Evolutionary conservation across 768 basidiomycete genomes (phyloP).

Genomic region (Hericium erinaceus): DNA sequence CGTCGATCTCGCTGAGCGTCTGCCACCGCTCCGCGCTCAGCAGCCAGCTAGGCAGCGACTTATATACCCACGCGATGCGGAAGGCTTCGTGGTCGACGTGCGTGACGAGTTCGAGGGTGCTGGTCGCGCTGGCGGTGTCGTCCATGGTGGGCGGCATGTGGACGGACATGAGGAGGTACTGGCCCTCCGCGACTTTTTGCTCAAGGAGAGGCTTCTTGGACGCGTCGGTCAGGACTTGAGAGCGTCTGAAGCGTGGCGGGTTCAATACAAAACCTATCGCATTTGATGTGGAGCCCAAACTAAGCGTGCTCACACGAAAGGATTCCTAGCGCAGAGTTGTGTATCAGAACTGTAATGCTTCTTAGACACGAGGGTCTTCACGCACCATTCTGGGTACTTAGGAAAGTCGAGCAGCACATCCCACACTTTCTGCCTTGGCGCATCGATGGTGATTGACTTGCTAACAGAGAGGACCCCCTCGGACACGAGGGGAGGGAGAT

Average conservation of each 20-base stretch:
- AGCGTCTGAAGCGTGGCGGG: slow-evolving; percentile 29
- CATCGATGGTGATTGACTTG: slow-evolving; percentile 46
- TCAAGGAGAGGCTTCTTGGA: slow-evolving; percentile 31
- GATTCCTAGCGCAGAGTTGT: slow-evolving; percentile 38
- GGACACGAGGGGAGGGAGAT: slow-evolving; percentile 31
- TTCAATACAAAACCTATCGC: not conserved
- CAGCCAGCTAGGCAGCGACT: slow-evolving; percentile 35
- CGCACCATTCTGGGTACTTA: slow-evolving; percentile 55
- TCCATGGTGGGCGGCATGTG: slow-evolving; percentile 55
- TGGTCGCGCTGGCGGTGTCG: slow-evolving; percentile 29
- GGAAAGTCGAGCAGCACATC: slow-evolving; percentile 48
- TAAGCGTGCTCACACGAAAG: slow-evolving; percentile 44
- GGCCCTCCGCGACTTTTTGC: slow-evolving; percentile 41
- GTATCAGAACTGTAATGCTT: not conserved
- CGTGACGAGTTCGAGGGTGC: slow-evolving; percentile 31
- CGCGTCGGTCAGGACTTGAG: slow-evolving; percentile 36
- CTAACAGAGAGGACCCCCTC: slow-evolving; percentile 38
- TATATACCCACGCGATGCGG: slow-evolving; percentile 47
- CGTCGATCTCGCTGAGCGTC: slow-evolving; percentile 35
- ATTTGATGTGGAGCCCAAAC: not conserved
- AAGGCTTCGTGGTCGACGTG: slow-evolving; percentile 42
- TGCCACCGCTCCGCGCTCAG: slow-evolving; percentile 57
- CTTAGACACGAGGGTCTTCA: not conserved
- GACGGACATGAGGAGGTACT: slow-evolving; percentile 37
- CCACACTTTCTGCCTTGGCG: slow-evolving; percentile 57